Evolutionary conservation across 192 early-diverging fungal genomes (phyloP), one percentile per base, ranked within the genome.

Genomic region (Geranomyces variabilis): DNA sequence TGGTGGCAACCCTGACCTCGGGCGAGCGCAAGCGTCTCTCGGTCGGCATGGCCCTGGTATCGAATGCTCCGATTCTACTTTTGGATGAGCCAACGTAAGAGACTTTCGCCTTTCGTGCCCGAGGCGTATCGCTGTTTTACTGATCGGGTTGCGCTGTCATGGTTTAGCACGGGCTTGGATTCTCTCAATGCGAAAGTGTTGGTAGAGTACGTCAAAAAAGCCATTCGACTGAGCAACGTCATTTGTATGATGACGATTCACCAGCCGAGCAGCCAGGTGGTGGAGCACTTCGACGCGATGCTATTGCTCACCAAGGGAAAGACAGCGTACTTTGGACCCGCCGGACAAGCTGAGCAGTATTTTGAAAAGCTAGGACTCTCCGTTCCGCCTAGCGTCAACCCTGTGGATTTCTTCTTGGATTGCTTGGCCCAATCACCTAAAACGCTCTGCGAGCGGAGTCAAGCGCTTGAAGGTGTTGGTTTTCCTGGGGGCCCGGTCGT

Each of bases 201-300:
- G 19, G 51, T 55, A 8, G 21, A 55, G 4, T 55, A 55, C 51
- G 14, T 55, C 51, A n/a, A 55, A n/a, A 55, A 28, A 14, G 51
- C 14, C 8, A 14, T 55, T 28, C 19, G 26, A 15, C 6, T 24
- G 51, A 55, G 7, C 4, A n/a, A 55, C 21, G 51, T 55, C 51
- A 55, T 55, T 28, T 55, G 51, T 14, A 6, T 55, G 21, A 55
- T 55, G 51, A 55, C 51, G 6, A 55, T 55, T 28, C 51, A 55
- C 15, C 51, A 55, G 51, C 51, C 51, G 15, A 55, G 51, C 51
- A 55, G 51, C 51, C 19, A 55, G 26, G 15, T 55, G 19, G 26
- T 55, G 51, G 51, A n/a, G 51, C 19, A n/a, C 15, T 55, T 55
- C 15, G 51, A 55, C 26, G 3, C 6, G 21, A 55, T 55, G 21